Evolutionary conservation across 2,329 filamentous ascomycete species (phyloP).

Genomic region (Claviceps paspali): DNA sequence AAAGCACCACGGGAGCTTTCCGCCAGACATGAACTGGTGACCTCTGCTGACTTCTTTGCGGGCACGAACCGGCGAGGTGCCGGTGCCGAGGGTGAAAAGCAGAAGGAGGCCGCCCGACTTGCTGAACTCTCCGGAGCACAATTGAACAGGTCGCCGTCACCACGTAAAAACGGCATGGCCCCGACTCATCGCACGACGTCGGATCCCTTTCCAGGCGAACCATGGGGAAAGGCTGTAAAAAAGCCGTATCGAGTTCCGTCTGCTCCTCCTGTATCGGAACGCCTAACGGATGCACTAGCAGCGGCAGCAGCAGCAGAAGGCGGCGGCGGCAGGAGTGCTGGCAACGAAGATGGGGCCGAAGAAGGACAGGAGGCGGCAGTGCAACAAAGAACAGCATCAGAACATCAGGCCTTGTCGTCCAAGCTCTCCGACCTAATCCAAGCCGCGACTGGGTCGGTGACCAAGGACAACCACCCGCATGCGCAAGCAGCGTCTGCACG

Average conservation of each 20-base stretch:
- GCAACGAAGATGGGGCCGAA: slow-evolving; percentile 6
- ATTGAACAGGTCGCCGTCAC: slow-evolving; percentile 26
- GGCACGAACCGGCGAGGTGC: slow-evolving; percentile 22
- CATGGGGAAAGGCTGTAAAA: slow-evolving; percentile 3
- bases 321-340: neutral
- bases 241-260: slow-evolving; percentile 5
- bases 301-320: neutral
- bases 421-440: slow-evolving; percentile 29
- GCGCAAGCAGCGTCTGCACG: slow-evolving; percentile 8
- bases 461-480: slow-evolving; percentile 6
- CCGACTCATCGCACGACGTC: slow-evolving; percentile 20
- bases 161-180: slow-evolving; percentile 12
- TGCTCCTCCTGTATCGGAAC: slow-evolving; percentile 3
- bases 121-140: slow-evolving; percentile 24
- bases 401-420: slow-evolving; percentile 26
- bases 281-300: neutral
- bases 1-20: neutral
- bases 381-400: slow-evolving; percentile 18
- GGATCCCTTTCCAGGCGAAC: slow-evolving; percentile 16
- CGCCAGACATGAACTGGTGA: slow-evolving; percentile 11
- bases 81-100: slow-evolving; percentile 13
- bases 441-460: neutral
- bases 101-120: slow-evolving; percentile 21
- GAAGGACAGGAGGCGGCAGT: slow-evolving; percentile 8
- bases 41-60: slow-evolving; percentile 25